These are phyloP conservation scores for Penicillium simplicissimum DNA, from an alignment of 495 filamentous ascomycete genomes.

Conservation along the genomic window DNA sequence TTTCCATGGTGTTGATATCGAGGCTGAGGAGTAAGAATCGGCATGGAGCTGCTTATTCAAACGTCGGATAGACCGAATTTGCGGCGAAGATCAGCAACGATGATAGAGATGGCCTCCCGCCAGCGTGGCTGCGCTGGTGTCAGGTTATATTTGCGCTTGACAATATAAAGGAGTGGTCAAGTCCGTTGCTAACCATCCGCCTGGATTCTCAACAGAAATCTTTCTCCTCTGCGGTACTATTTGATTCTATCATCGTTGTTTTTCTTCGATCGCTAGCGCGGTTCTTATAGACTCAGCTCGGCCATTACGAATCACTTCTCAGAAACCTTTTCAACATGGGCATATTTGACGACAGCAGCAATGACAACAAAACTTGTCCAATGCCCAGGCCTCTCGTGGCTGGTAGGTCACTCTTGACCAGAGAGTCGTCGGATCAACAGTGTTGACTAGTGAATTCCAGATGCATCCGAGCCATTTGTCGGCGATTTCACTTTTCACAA, in stretches of 20 bases:
- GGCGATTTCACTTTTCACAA: constrained; percentile 26
- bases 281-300: neutral
- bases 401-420: neutral
- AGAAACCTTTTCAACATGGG: constrained; percentile 4
- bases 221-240: neutral
- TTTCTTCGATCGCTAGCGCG: neutral
- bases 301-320: neutral
- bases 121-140: neutral
- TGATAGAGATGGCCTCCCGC: neutral
- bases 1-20: neutral
- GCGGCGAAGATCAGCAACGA: neutral
- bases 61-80: neutral
- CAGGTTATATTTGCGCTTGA: neutral
- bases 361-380: constrained; percentile 9
- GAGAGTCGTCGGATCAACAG: too few relatives aligned
- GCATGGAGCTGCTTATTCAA: neutral
- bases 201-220: neutral
- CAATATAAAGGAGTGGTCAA: neutral
- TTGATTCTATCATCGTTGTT: neutral
- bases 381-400: constrained; percentile 11
- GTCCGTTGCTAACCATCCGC: neutral
- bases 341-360: neutral
- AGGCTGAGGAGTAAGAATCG: neutral
- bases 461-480: constrained; percentile 14
- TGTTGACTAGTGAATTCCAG: neutral